Base-by-base conservation (phyloP, 805 yeast genomes). In the Suhomyces prunicola region DNA sequence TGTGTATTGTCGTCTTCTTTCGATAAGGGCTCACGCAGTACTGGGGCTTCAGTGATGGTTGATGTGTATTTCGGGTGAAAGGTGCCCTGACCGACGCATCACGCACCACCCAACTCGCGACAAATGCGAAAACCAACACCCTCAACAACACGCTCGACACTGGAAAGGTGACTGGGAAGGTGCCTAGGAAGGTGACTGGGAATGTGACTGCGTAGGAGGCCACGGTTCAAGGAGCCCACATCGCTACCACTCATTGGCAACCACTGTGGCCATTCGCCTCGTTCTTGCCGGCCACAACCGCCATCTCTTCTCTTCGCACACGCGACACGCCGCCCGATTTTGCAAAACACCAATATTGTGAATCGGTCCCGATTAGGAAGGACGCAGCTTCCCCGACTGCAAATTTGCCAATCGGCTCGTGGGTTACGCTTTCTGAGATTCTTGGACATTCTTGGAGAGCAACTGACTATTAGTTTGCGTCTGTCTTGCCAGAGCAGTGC, bases 361-460 rank as follows among this genome's bases (percentile, higher is more conserved):
- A 46, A 46, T 46, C 49, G 24, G n/a, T 13, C 49, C 49, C 26
- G 22, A 46, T 46, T 33, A 24, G 49, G 49, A 46, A 19, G 23
- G 45, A 8, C 31, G 29, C 46, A 17, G 42, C 42, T 15, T 19
- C 24, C 24, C 24, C 22, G 42, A 39, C 15, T 36, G 41, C 41
- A 36, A 39, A 39, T 19, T 13, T 17, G 42, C 24, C 24, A 17
- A 39, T n/a, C 41, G 8, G 19, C 22, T n/a, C 19, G 17, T 15
- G 40, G 19, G 40, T 35, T 35, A n/a, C 19, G 40, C 15, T 35
- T 19, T 4, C 19, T 15, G 19, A 19, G 19, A 19, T 17, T 36
- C 22, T 36, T 36, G 41, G 19, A 19, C 3, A 19, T 17, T 36
- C 22, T 36, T 36, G 41, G 19, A 36, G 22, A 36, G 41, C 41